These are phyloP conservation scores for Ophiostoma montium DNA, from an alignment of 2,329 filamentous ascomycete species.

Conservation along the genomic window DNA sequence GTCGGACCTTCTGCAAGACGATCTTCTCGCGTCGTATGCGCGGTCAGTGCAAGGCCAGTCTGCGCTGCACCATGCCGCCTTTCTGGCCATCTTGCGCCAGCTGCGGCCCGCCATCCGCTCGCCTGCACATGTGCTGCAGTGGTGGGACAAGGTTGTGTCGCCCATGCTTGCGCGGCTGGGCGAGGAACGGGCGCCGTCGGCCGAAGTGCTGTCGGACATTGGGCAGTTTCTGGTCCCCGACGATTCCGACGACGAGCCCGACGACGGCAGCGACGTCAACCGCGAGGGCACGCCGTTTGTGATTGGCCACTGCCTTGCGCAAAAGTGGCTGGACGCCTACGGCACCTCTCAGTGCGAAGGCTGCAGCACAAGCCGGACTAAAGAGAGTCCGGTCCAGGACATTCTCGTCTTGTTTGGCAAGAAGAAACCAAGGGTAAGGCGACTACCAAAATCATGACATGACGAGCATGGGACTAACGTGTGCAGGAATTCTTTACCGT, in stretches of 20 bases:
- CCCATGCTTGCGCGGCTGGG: slow-evolving; percentile 41
- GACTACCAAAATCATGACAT: background rate
- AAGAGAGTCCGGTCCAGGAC: slow-evolving; percentile 35
- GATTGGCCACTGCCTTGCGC: slow-evolving; percentile 42
- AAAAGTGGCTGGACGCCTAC: slow-evolving; percentile 40
- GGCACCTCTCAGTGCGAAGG: slow-evolving; percentile 23
- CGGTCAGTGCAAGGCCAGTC: slow-evolving; percentile 44
- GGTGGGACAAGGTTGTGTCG: slow-evolving; percentile 53
- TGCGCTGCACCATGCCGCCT: slow-evolving; percentile 43
- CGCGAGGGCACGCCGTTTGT: slow-evolving; percentile 27
- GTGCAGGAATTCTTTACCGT: slow-evolving; percentile 17
- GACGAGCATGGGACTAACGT: too few relatives aligned
- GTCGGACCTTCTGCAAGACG: slow-evolving; percentile 60
- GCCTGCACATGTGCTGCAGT: slow-evolving; percentile 48
- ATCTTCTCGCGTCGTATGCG: slow-evolving; percentile 53
- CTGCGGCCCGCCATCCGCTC: slow-evolving; percentile 51
- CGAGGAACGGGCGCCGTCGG: slow-evolving; percentile 47
- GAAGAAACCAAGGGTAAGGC: slow-evolving; percentile 41
- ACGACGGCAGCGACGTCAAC: slow-evolving; percentile 12
- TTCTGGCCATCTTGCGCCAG: slow-evolving; percentile 51
- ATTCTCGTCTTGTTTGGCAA: slow-evolving; percentile 49
- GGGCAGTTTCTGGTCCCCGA: slow-evolving; percentile 51
- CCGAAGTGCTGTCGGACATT: slow-evolving; percentile 50
- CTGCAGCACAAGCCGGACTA: slow-evolving; percentile 26
- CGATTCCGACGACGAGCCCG: slow-evolving; percentile 34